Evolutionary conservation across 305 asterid genomes (phyloP), one percentile per base, ranked within the genome.

Genomic region (Fraxinus platypoda): DNA sequence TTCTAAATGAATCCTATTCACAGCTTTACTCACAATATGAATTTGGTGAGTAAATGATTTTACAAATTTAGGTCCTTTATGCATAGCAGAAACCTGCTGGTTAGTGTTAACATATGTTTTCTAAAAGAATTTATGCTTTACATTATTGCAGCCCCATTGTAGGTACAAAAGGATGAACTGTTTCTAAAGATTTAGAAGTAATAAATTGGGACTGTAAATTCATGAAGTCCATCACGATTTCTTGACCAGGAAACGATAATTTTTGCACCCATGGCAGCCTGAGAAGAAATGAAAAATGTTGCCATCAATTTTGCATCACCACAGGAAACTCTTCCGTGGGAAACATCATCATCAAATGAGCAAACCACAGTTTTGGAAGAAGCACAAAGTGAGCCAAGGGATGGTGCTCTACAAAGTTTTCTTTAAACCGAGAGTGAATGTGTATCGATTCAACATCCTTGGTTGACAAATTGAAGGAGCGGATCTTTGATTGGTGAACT

Each of bases 221-320:
- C 30, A 28, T 28, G 30, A 28, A 28, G 30, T 28, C 30, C 30
- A 28, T 28, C 30, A 28, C 30, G 30, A 81, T 89, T 87, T 87
- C 76, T 86, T 94, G 93, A 89, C 83, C 97, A 90, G 97, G 97
- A 85, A 90, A 93, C 86, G 98, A 91, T 80, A 93, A 90, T 28
- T 1, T 91, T 88, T 93, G 89, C 92, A 90, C 87, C 86, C 89
- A 81, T 91, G 99, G 98, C 96, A 94, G 94, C 95, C 96, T 91
- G 97, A 95, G 92, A 94, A 95, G 95, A 93, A 93, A 85, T 93
- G 95, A 93, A 28, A 66, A 78, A 49, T 15, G 87, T 77, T 46
- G 66, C 74, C 41, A 54, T 71, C 62, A 71, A 23, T 64, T 41
- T 7, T 35, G 33, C 68, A 75, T 19, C 28, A 49, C 8, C 74